Evolutionary conservation across 371 early-diverging fungal genomes (phyloP), one percentile per base, ranked within the genome.

Genomic region (Dipsacomyces acuminosporus): DNA sequence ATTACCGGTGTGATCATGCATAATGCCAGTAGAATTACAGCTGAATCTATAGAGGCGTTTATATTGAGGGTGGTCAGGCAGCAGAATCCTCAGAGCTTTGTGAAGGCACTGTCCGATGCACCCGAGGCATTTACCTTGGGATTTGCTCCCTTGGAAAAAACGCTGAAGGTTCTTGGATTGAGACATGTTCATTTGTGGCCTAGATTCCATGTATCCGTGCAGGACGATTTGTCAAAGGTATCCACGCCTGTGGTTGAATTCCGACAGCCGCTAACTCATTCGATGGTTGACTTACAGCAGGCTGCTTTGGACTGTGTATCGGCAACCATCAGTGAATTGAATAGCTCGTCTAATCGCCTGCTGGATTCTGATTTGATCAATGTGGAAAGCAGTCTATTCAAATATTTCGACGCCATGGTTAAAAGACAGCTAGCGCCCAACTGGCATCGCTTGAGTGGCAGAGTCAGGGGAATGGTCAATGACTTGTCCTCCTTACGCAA

Each of bases 51-150:
- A 52, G 94, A 94, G 70, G 88, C 93, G 3, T 89, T 94, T 57
- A 88, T 94, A 26, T 69, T 96, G 17, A 76, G 91, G 7, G 70
- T 96, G 9, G 85, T 81, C 55, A 80, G 93, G 11, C 80, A 88
- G 48, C 74, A 82, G 15, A 96, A 95, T 67, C 64, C 84, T 59
- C 72, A 81, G 42, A 93, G 90, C 1, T 96, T 95, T 53, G 88
- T 97, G 62, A 93, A 95, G 58, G 98, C 95, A 1, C 85, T 97
- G 43, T 88, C 91, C n/a, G 96, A 96, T 49, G 69, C 77, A 20
- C 91, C 96, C 9, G 89, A 90, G 47, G 51, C 80, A 0, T 87
- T 92, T 51, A 77, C 78, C 0, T 57, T 77, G 19, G 87, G 89
- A 11, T 90, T 95, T 54, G 80, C 89, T 17, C 91, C 91, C 19